Conservation (phyloP, 2,329 filamentous ascomycete genomes). For the Thermochaetoides dissita region DNA sequence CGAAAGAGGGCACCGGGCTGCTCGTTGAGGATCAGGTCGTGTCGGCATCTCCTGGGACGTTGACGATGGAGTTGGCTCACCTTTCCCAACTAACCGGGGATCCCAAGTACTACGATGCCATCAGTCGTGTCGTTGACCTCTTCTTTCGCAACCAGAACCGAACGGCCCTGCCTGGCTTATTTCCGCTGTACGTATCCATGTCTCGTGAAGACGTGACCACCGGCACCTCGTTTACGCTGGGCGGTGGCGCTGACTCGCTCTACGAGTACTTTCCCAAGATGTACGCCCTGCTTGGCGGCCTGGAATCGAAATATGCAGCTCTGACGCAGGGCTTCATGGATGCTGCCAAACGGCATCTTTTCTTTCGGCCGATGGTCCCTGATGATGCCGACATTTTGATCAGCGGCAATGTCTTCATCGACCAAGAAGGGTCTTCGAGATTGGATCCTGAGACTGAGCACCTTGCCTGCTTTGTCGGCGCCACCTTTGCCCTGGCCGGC, state of each 20-base stretch:
- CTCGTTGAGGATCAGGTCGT: constrained; percentile 20
- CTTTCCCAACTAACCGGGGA: constrained; percentile 55
- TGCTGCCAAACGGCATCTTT: constrained; percentile 36
- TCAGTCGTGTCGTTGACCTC: constrained; percentile 44
- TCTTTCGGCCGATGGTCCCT: constrained; percentile 58
- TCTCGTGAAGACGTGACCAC: constrained; percentile 30
- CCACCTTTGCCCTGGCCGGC: constrained; percentile 32
- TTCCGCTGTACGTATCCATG: constrained; percentile 50
- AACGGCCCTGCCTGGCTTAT: constrained; percentile 44
- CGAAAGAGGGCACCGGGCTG: constrained; percentile 19
- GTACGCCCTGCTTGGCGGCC: constrained; percentile 40
- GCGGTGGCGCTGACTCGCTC: constrained; percentile 22
- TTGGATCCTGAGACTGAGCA: constrained; percentile 25
- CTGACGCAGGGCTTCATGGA: constrained; percentile 14
- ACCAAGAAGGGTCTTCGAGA: constrained; percentile 9
- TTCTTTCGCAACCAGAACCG: constrained; percentile 1
- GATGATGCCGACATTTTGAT: constrained; percentile 49
- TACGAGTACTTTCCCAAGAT: constrained; percentile 39
- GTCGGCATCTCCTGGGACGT: constrained; percentile 35
- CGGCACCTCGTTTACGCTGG: constrained; percentile 19
- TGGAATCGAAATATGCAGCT: constrained; percentile 20
- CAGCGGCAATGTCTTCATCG: constrained; percentile 27
- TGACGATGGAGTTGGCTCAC: constrained; percentile 56
- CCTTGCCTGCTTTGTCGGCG: constrained; percentile 33
- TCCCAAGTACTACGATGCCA: constrained; percentile 59